Percentiles rank a stretch among this genome's conserved stretches.
These are phyloP conservation scores for Cardamine occulta DNA, from an alignment of 345 rosid genomes.

Conservation along the genomic window DNA sequence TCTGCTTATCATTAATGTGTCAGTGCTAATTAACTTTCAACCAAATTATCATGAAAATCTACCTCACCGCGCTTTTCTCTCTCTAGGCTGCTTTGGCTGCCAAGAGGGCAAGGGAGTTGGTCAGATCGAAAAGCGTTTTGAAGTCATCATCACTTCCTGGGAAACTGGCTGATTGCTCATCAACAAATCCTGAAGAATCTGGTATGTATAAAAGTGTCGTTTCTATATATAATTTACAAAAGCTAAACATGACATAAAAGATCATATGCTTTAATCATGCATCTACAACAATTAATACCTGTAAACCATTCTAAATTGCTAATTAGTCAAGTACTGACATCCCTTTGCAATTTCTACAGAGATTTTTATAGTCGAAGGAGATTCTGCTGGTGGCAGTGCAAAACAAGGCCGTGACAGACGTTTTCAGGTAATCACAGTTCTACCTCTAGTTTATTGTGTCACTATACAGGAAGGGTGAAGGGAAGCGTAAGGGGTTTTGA, in stretches of 20 bases:
- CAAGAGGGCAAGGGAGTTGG: conserved; percentile 95
- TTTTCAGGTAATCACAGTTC: conserved; percentile 70
- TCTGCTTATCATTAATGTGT: not conserved
- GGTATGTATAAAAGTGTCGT: conserved; percentile 52
- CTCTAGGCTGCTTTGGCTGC: conserved; percentile 98
- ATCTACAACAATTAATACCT: not conserved
- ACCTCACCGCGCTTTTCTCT: conserved; percentile 24
- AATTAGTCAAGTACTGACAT: conserved; percentile 30
- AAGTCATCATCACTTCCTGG: conserved; percentile 98
- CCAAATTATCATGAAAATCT: conserved; percentile 16
- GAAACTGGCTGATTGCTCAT: conserved; percentile 96
- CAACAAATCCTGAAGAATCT: conserved; percentile 86
- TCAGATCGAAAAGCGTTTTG: conserved; percentile 85
- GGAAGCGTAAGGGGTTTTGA: conserved; percentile 1
- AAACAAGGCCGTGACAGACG: conserved; percentile 99
- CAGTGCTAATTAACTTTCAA: conserved; percentile 18
- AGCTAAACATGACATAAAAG: conserved; percentile 6
- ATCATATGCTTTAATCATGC: not conserved
- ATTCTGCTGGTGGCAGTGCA: conserved; percentile 99
- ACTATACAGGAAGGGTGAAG: not conserved
- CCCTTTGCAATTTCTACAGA: conserved; percentile 52
- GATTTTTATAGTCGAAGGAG: conserved; percentile 98
- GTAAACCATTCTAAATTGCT: not conserved
- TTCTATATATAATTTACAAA: not conserved
- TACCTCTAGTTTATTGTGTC: conserved; percentile 22